Percentiles rank a stretch among this genome's conserved stretches.
phyloP scores from a whole-genome alignment of 345 rosid species.

The Lepidium sativum region DNA sequence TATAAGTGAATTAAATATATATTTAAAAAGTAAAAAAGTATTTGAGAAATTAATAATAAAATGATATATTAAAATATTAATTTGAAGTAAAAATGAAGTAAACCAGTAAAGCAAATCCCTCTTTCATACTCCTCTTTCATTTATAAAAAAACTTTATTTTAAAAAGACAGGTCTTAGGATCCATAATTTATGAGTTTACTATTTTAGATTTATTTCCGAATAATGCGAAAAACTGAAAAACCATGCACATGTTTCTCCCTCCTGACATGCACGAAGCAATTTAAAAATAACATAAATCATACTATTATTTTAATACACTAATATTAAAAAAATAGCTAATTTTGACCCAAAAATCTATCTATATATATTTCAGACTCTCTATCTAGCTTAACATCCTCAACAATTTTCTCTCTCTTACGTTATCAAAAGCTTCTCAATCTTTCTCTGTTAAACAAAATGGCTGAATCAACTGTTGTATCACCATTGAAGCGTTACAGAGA shows the following conservation, averaged over 20 bases:
- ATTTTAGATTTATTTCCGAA: neutral
- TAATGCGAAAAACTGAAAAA: slow-evolving; percentile 8
- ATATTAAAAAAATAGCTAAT: neutral
- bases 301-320: neutral
- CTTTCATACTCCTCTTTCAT: too few species aligned
- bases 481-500: slow-evolving; percentile 50
- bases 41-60: too few species aligned
- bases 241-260: slow-evolving; percentile 19
- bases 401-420: slow-evolving; percentile 3
- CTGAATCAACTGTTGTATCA: slow-evolving; percentile 25
- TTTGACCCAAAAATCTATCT: slow-evolving; percentile 46
- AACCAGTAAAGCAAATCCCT: too few species aligned
- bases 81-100: too few species aligned
- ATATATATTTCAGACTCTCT: slow-evolving; percentile 33
- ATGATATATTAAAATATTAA: too few species aligned
- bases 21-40: too few species aligned
- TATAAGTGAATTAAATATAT: too few species aligned
- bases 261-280: slow-evolving; percentile 25
- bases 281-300: neutral
- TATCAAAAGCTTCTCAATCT: neutral
- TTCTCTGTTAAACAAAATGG: slow-evolving; percentile 27
- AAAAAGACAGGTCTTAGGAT: too few species aligned
- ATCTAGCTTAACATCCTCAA: slow-evolving; percentile 33
- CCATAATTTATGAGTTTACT: neutral
- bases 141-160: too few species aligned